These are phyloP conservation scores for Xerocomus amazonicus DNA, from an alignment of 1,284 basidiomycete genomes.

Conservation along the genomic window DNA sequence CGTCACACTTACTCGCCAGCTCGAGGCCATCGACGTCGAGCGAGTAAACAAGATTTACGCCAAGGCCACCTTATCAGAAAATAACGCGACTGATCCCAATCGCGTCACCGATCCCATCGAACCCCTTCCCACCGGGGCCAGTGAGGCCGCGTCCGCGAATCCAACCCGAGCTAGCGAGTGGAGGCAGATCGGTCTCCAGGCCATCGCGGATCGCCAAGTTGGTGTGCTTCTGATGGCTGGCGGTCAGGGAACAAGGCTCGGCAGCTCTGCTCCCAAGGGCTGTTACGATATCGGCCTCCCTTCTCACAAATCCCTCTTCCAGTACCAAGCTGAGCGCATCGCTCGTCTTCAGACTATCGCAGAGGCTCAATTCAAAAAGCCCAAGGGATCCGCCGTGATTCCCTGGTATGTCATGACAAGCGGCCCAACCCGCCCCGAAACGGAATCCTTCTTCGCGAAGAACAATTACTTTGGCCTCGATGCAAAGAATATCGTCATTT, in stretches of 20 bases:
- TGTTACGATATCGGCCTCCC: constrained; percentile 97
- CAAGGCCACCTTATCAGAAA: constrained; percentile 73
- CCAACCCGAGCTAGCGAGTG: constrained; percentile 65
- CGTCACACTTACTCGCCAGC: constrained; percentile 65
- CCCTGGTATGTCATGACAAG: constrained; percentile 99
- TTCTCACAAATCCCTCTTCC: constrained; percentile 91
- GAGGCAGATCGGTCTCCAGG: constrained; percentile 73
- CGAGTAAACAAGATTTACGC: constrained; percentile 89
- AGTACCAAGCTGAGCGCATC: constrained; percentile 96
- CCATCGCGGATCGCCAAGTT: constrained; percentile 80
- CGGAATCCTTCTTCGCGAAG: constrained; percentile 81
- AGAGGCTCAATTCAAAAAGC: constrained; percentile 49
- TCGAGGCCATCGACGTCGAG: constrained; percentile 80
- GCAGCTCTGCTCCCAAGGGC: constrained; percentile 91
- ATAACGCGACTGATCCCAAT: constrained; percentile 43
- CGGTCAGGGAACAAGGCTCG: constrained; percentile 94
- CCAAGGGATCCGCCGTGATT: constrained; percentile 61
- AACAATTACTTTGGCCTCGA: constrained; percentile 85
- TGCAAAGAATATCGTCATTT: constrained; percentile 82
- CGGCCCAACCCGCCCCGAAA: constrained; percentile 88
- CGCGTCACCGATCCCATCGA: constrained; percentile 54
- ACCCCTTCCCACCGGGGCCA: constrained; percentile 76
- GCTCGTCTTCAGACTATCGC: constrained; percentile 78
- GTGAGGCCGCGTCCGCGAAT: constrained; percentile 58
- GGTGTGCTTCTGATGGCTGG: constrained; percentile 97